Percentiles rank a stretch among this genome's conserved stretches.
These are phyloP conservation scores for Rhizopus arrhizus DNA, from an alignment of 371 early-diverging fungal genomes.

Conservation along the genomic window DNA sequence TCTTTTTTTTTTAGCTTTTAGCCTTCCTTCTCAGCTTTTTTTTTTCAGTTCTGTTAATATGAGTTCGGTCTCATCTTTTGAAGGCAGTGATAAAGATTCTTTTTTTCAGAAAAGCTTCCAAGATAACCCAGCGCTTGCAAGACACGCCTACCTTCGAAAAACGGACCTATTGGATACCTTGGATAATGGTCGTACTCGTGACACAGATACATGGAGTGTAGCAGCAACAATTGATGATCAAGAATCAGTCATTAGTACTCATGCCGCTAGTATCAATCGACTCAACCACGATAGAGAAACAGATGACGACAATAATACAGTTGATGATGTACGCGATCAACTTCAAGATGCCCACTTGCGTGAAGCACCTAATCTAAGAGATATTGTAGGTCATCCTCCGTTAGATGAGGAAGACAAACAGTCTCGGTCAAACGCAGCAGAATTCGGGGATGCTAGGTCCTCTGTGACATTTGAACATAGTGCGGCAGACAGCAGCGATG, in stretches of 20 bases:
- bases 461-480: constrained; percentile 36
- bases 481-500: constrained; percentile 34
- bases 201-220: constrained; percentile 57
- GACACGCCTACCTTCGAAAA: constrained; percentile 52
- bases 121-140: constrained; percentile 29
- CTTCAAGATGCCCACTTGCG: constrained; percentile 17
- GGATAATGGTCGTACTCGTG: constrained; percentile 34
- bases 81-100: constrained; percentile 51
- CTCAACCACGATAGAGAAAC: neutral
- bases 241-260: constrained; percentile 52
- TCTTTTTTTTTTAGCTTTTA: constrained; percentile 3
- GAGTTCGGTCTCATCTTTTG: constrained; percentile 54
- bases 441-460: constrained; percentile 56
- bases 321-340: constrained; percentile 33
- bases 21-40: neutral
- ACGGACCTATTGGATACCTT: constrained; percentile 54
- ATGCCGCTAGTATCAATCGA: constrained; percentile 25
- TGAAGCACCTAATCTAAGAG: no score
- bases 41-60: constrained; percentile 11
- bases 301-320: constrained; percentile 29
- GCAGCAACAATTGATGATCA: constrained; percentile 59
- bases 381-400: no score
- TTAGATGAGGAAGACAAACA: constrained; percentile 25
- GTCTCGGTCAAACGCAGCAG: constrained; percentile 52
- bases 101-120: constrained; percentile 35